Percentiles rank a stretch among this genome's conserved stretches.
Conservation (phyloP, 495 filamentous ascomycete genomes). For the Beverwykella pulmonaria region DNA sequence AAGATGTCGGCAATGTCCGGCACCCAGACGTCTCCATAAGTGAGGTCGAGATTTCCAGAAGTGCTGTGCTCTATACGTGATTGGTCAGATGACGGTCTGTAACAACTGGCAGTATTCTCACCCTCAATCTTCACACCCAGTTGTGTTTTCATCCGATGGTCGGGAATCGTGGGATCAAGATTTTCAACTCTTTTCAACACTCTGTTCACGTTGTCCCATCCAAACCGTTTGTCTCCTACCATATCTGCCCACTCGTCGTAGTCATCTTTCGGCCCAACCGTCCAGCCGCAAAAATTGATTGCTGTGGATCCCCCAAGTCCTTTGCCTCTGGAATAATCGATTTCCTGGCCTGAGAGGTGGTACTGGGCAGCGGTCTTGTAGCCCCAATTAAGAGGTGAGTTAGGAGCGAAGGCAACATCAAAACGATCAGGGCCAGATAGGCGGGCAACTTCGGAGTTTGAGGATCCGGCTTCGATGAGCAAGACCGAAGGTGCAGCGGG, state of each 20-base stretch:
- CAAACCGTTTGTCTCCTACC: conserved; percentile 52
- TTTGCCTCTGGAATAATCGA: conserved; percentile 47
- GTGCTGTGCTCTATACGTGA: conserved; percentile 40
- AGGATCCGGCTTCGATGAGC: conserved; percentile 60
- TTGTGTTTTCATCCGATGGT: conserved; percentile 36
- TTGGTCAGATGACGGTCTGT: conserved; percentile 43
- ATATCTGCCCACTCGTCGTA: conserved; percentile 58
- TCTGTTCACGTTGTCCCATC: conserved; percentile 50
- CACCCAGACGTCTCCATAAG: conserved; percentile 55
- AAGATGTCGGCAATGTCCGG: conserved; percentile 44
- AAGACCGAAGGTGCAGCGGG: conserved; percentile 54
- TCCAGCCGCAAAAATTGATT: conserved; percentile 67
- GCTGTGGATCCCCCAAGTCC: conserved; percentile 62
- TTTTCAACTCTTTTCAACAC: conserved; percentile 37
- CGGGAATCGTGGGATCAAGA: conserved; percentile 37
- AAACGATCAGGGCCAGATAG: conserved; percentile 59
- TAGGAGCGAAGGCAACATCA: conserved; percentile 44
- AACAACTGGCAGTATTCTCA: conserved; percentile 42
- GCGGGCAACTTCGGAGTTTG: conserved; percentile 52
- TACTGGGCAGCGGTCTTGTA: conserved; percentile 16
- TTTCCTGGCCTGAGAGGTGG: neutral
- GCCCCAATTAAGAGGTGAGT: conserved; percentile 56
- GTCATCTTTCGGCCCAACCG: conserved; percentile 59
- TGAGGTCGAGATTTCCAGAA: conserved; percentile 47
- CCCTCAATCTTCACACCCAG: conserved; percentile 31